Base-by-base conservation (phyloP, 495 filamentous ascomycete genomes). In the Thermothielavioides terrestris region DNA sequence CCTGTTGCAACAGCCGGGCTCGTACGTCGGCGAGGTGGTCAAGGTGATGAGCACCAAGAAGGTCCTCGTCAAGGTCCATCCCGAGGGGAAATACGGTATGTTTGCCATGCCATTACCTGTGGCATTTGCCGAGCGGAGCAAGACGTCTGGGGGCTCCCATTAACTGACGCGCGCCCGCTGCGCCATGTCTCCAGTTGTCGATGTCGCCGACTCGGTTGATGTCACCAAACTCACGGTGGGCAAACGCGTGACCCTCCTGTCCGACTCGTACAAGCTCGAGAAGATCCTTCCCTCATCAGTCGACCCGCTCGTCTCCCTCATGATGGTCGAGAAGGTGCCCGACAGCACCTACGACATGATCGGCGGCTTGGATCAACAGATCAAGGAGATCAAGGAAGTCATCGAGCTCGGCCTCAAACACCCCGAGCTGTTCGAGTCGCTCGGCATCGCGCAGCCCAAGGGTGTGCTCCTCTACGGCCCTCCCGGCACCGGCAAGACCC, bases 291-390 rank as follows among this genome's bases (percentile, higher is more conserved):
- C 92, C 18, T 95, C 90, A 50, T 92, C 91, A 46, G 91, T 98
- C 61, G 92, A 98, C 64, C 92, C 92, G 26, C 84, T 98, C 42
- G 92, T 99, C 30, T 97, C 92, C n/a, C 88, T 99, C 61, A 99
- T 99, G 92, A 97, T 99, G 94, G 92, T 99, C 37, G 92, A 99
- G 69, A 99, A 99, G 72, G 92, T 99, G 22, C 92, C 92, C 23
- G 92, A 99, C 73, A 95, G 89, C 73, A 99, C 92, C 63, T 99
- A 99, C 75, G 92, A 99, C 72, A 99, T 99, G 92, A 99, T 99
- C 60, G 92, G 92, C 67, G 92, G 92, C 52, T 76, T 99, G 39
- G 94, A 97, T 59, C 94, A 99, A 64, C 92, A 99, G 63, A 97
- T 99, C 73, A 97, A 99, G 75, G 94, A 99, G 70, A 99, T 99